phyloP scores from a whole-genome alignment of 495 filamentous ascomycete genomes.

The Cetradonia linearis region DNA sequence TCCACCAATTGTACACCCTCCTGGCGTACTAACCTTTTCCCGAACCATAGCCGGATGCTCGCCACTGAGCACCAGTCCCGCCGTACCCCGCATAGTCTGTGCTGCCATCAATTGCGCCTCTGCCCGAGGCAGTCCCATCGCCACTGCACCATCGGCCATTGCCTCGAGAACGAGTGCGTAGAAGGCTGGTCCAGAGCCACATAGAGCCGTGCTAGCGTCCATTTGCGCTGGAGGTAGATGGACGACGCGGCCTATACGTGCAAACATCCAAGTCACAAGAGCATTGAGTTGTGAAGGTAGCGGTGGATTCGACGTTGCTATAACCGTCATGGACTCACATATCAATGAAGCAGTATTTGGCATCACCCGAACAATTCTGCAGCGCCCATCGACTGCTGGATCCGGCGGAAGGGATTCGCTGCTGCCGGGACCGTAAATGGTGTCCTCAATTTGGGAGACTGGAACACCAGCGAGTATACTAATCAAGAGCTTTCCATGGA shows the following conservation, averaged over 20 bases:
- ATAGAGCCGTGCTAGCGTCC: conserved; percentile 67
- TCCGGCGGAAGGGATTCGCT: conserved; percentile 16
- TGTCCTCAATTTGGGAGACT: conserved; percentile 48
- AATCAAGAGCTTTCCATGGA: conserved; percentile 71
- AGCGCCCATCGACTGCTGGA: conserved; percentile 28
- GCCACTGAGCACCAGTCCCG: conserved; percentile 56
- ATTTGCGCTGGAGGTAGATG: conserved; percentile 54
- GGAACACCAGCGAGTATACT: conserved; percentile 77
- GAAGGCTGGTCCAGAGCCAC: conserved; percentile 71
- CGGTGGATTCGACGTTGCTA: conserved; percentile 50
- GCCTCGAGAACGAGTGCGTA: conserved; percentile 69
- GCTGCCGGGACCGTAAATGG: conserved; percentile 39
- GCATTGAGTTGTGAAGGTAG: conserved; percentile 35
- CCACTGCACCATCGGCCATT: conserved; percentile 66
- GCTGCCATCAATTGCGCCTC: conserved; percentile 75
- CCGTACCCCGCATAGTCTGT: conserved; percentile 61
- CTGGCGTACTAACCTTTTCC: conserved; percentile 71
- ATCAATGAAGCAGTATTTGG: conserved; percentile 65
- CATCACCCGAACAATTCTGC: conserved; percentile 60
- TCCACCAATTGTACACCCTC: conserved; percentile 72
- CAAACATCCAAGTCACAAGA: conserved; percentile 70
- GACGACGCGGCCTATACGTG: conserved; percentile 50
- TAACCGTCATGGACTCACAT: conserved; percentile 72
- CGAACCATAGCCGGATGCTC: conserved; percentile 67
- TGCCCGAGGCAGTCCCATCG: conserved; percentile 67